Conservation (phyloP, 2,329 filamentous ascomycete species). For the Fusarium algeriense region DNA sequence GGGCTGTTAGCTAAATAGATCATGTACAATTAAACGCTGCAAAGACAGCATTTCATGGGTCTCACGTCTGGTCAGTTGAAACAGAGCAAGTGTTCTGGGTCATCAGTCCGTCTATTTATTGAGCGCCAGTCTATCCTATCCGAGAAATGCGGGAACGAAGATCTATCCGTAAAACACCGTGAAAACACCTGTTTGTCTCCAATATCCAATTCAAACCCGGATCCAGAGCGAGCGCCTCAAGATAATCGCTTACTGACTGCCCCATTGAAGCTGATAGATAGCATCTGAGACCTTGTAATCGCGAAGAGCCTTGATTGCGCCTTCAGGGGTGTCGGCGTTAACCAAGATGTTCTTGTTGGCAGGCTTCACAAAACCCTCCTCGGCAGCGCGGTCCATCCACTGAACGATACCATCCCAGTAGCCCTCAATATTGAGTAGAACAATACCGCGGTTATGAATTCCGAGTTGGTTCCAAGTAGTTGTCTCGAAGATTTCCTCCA, state of each 20-base stretch:
- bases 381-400: constrained; percentile 83
- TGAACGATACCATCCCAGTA: constrained; percentile 90
- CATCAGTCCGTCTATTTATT: constrained; percentile 45
- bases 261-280: constrained; percentile 87
- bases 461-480: constrained; percentile 97
- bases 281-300: constrained; percentile 82
- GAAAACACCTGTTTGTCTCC: constrained; percentile 34
- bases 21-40: constrained; percentile 54
- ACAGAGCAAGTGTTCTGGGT: constrained; percentile 24
- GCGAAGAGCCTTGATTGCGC: constrained; percentile 76
- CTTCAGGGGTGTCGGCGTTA: constrained; percentile 78
- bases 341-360: constrained; percentile 82
- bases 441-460: constrained; percentile 84
- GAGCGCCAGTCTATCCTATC: constrained; percentile 38
- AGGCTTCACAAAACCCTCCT: constrained; percentile 79
- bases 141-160: constrained; percentile 22
- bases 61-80: constrained; percentile 30
- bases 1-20: constrained; percentile 48
- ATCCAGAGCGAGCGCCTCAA: constrained; percentile 24
- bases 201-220: constrained; percentile 18
- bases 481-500: constrained; percentile 95
- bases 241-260: constrained; percentile 64
- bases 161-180: constrained; percentile 22
- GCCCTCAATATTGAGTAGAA: constrained; percentile 87
- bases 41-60: constrained; percentile 46